Conservation (phyloP, 768 basidiomycete genomes). For the Tylopilus intermedius region DNA sequence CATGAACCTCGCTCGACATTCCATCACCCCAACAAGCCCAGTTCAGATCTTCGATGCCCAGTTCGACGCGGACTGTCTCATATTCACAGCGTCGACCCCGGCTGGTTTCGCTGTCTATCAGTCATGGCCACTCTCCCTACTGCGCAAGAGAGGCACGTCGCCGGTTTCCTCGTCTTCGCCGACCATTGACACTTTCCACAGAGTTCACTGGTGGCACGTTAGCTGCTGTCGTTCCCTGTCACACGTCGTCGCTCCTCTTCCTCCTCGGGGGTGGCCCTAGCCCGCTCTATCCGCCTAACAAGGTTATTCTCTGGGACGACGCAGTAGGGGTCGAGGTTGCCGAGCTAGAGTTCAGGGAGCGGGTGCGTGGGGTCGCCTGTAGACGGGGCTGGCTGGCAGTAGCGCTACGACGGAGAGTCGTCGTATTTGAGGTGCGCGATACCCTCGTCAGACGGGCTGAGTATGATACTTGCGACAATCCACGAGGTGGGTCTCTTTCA, state of each 20-base stretch:
- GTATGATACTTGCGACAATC: constrained; percentile 88
- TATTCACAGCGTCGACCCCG: constrained; percentile 77
- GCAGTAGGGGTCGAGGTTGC: constrained; percentile 70
- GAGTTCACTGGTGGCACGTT: constrained; percentile 79
- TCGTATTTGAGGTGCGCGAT: constrained; percentile 68
- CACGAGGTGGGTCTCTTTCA: constrained; percentile 50
- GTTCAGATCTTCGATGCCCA: constrained; percentile 71
- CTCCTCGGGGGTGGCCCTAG: constrained; percentile 84
- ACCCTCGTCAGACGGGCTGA: constrained; percentile 61
- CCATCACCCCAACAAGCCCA: constrained; percentile 71
- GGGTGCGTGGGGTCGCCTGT: constrained; percentile 74
- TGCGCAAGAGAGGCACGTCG: constrained; percentile 72
- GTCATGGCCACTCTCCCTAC: constrained; percentile 66
- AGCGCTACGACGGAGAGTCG: constrained; percentile 70
- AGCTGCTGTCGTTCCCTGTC: constrained; percentile 69
- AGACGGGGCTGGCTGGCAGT: constrained; percentile 83
- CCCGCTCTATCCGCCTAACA: constrained; percentile 87
- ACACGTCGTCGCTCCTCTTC: constrained; percentile 78
- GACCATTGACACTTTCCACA: constrained; percentile 30
- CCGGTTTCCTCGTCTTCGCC: not conserved
- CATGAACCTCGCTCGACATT: constrained; percentile 87
- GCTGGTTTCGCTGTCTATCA: constrained; percentile 82
- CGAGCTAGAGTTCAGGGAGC: constrained; percentile 85
- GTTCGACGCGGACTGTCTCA: constrained; percentile 74
- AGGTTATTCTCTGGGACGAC: constrained; percentile 89